These are phyloP conservation scores for Lactifluus echinatus DNA, from an alignment of 768 basidiomycete species.

Conservation along the genomic window DNA sequence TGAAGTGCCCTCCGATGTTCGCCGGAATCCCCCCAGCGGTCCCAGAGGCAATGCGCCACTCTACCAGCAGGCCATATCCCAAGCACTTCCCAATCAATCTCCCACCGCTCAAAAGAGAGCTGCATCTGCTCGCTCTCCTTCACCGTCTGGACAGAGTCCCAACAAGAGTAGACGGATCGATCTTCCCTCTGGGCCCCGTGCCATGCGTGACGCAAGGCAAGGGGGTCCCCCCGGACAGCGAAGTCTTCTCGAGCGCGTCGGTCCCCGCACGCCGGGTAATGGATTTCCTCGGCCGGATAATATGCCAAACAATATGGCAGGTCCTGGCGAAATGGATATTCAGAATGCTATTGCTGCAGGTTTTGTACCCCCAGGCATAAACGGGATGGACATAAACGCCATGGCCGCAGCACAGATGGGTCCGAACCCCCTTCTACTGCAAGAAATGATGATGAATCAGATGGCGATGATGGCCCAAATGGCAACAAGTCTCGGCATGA, in stretches of 20 bases:
- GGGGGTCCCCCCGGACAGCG: constrained; percentile 33
- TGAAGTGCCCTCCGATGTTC: constrained; percentile 29
- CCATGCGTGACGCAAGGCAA: constrained; percentile 46
- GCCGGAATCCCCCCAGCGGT: constrained; percentile 38
- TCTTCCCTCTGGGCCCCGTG: constrained; percentile 77
- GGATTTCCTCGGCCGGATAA: constrained; percentile 37
- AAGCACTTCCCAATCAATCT: constrained; percentile 15
- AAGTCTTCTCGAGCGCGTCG: constrained; percentile 78
- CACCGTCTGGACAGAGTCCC: constrained; percentile 26
- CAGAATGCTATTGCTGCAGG: constrained; percentile 40
- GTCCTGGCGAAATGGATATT: constrained; percentile 38
- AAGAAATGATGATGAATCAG: constrained; percentile 88
- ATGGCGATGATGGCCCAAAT: constrained; percentile 94
- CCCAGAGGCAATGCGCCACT: constrained; percentile 46
- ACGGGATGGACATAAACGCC: constrained; percentile 56
- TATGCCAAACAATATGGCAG: constrained; percentile 66
- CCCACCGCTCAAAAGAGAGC: constrained; percentile 23
- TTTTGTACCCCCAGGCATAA: constrained; percentile 26
- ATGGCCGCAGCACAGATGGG: constrained; percentile 39
- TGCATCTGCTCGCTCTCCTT: constrained; percentile 24
- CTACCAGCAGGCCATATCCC: constrained; percentile 58
- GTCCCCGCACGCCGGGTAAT: constrained; percentile 23
- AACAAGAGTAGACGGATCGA: constrained; percentile 69
- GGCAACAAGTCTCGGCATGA: constrained; percentile 74
- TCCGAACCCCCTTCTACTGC: constrained; percentile 61